These are phyloP conservation scores for Sporisorium scitamineum DNA, from an alignment of 1,284 basidiomycete species.

Conservation along the genomic window DNA sequence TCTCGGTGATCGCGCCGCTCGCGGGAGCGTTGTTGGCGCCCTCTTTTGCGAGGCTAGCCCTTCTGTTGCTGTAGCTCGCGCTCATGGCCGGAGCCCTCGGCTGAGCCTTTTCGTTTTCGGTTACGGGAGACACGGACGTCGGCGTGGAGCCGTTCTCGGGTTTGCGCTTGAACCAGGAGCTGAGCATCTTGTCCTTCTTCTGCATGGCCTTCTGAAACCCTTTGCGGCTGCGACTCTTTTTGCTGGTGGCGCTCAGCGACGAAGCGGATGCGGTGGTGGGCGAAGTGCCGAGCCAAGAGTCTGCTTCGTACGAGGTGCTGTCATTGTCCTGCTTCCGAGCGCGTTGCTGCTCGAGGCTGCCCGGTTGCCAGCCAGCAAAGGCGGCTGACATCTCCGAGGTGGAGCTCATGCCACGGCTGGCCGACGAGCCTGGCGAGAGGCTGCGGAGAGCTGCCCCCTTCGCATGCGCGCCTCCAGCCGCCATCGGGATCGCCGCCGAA, in stretches of 20 bases:
- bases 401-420: conserved; percentile 29
- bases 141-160: conserved; percentile 14
- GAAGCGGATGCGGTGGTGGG: conserved; percentile 37
- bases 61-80: conserved; percentile 2
- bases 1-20: not conserved
- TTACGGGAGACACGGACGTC: conserved; percentile 8
- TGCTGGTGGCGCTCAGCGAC: conserved; percentile 35
- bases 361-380: conserved; percentile 22
- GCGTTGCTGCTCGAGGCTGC: conserved; percentile 18
- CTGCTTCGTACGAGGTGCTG: conserved; percentile 25
- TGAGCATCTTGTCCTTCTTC: conserved; percentile 56
- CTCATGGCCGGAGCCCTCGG: no score
- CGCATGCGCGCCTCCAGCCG: not conserved
- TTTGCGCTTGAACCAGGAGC: conserved; percentile 53
- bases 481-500: conserved; percentile 21
- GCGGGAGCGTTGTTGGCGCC: not conserved
- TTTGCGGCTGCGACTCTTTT: conserved; percentile 34
- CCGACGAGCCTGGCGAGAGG: conserved; percentile 22
- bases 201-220: conserved; percentile 36
- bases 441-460: conserved; percentile 9
- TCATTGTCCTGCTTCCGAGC: conserved; percentile 1
- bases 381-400: conserved; percentile 12
- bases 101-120: conserved; percentile 7
- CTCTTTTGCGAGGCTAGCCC: not conserved
- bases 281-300: conserved; percentile 36